Conservation (phyloP, 139 green algal species). For the Asterochloris sp. region DNA sequence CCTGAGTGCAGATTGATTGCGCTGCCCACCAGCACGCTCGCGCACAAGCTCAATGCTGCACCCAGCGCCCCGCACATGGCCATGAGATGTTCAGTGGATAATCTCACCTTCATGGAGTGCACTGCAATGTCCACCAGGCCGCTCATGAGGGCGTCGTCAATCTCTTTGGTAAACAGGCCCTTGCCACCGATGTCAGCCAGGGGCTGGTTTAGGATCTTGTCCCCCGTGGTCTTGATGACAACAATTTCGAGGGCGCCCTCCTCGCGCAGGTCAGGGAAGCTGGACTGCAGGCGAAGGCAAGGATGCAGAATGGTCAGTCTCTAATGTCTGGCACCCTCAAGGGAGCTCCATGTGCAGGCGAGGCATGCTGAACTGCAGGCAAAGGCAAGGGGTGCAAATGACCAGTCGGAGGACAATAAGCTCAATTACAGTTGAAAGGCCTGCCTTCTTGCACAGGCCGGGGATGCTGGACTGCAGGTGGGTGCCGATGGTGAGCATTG, state of each 20-base stretch:
- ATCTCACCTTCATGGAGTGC: constrained; percentile 97
- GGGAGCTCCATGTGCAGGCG: no score
- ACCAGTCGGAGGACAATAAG: no score
- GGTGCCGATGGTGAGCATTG: background rate
- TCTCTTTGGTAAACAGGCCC: constrained; percentile 99
- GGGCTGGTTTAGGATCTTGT: constrained; percentile 97
- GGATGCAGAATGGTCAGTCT: no score
- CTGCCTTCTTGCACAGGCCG: no score
- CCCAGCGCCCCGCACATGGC: background rate
- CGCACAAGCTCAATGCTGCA: no score
- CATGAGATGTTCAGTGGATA: no score
- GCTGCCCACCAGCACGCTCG: no score
- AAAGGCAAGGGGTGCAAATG: no score
- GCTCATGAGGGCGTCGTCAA: constrained; percentile 96
- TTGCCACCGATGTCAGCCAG: constrained; percentile 99
- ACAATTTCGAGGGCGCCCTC: constrained; percentile 96
- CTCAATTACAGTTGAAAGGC: no score
- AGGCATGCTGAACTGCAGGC: no score
- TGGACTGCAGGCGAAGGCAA: constrained; percentile 35
- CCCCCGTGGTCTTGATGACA: constrained; percentile 99
- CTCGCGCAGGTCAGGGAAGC: constrained; percentile 84
- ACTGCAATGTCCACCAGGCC: constrained; percentile 97
- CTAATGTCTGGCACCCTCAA: no score
- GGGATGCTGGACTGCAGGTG: background rate
- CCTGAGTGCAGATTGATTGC: no score